Evolutionary conservation across 306 rosid species (phyloP).

Genomic region (Dryas alaskensis): DNA sequence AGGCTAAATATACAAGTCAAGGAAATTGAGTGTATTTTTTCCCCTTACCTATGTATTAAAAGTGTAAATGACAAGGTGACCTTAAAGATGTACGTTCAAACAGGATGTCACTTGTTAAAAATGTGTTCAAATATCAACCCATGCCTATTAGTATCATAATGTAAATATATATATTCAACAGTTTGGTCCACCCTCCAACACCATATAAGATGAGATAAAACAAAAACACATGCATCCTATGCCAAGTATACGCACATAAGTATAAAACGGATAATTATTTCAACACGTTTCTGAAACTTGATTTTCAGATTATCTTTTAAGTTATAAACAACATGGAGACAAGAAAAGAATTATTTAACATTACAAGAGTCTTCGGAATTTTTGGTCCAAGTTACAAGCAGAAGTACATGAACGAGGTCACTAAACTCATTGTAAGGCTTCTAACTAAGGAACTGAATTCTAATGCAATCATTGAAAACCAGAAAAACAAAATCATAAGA

Average conservation of each 20-base stretch:
- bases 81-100: too few species aligned
- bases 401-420: slow-evolving; percentile 12
- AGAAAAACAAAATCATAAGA: slow-evolving; percentile 5
- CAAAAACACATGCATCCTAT: too few species aligned
- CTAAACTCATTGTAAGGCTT: slow-evolving; percentile 7
- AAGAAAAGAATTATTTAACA: background rate
- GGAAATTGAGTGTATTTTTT: too few species aligned
- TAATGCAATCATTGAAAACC: slow-evolving; percentile 32
- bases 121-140: too few species aligned
- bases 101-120: too few species aligned
- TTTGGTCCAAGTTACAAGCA: slow-evolving; percentile 15
- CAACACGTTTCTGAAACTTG: background rate
- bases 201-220: too few species aligned
- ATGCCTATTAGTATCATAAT: too few species aligned
- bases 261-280: background rate
- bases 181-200: too few species aligned
- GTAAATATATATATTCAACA: too few species aligned
- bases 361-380: slow-evolving; percentile 3
- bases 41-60: too few species aligned
- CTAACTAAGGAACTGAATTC: slow-evolving; percentile 34
- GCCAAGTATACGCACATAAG: background rate
- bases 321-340: background rate
- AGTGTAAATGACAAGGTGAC: too few species aligned
- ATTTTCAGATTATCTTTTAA: background rate
- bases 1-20: background rate